Evolutionary conservation across 148 eudicot genomes (phyloP).

Genomic region (Fagopyrum esculentum): DNA sequence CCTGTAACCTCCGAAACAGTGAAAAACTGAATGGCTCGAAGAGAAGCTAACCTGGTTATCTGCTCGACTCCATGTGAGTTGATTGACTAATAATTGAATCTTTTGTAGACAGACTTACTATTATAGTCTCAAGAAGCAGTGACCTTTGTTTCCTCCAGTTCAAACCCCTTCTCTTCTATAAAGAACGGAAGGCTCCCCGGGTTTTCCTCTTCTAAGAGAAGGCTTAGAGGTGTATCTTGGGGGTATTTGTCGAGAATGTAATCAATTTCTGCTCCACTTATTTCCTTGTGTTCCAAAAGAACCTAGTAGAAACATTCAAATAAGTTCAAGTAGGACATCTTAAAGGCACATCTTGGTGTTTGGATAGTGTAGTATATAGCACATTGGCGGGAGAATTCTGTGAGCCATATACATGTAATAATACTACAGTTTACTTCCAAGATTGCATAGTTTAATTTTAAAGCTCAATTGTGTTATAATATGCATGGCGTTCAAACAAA

Average conservation of each 20-base stretch:
- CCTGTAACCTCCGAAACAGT: neutral
- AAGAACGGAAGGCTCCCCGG: slow-evolving; percentile 73
- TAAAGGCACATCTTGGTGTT: too few relatives aligned
- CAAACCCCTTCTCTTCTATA: slow-evolving; percentile 23
- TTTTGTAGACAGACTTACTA: neutral
- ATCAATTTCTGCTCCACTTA: slow-evolving; percentile 68
- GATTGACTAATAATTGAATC: neutral
- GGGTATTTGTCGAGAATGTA: slow-evolving; percentile 66
- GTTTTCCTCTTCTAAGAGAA: slow-evolving; percentile 59
- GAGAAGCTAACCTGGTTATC: neutral
- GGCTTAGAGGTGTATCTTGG: slow-evolving; percentile 51
- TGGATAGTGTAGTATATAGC: neutral
- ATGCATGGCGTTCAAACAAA: too few relatives aligned
- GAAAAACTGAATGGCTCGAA: neutral
- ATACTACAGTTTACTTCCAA: too few relatives aligned
- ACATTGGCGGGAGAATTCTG: too few relatives aligned
- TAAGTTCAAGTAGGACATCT: neutral
- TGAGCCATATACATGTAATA: too few relatives aligned
- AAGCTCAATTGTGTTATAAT: too few relatives aligned
- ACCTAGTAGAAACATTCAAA: slow-evolving; percentile 43
- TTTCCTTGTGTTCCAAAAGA: slow-evolving; percentile 59
- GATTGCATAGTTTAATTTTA: too few relatives aligned
- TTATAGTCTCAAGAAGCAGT: slow-evolving; percentile 29
- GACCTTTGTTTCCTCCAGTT: slow-evolving; percentile 35
- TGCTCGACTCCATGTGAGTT: neutral